These are phyloP conservation scores for Kodamaea derodonti DNA, from an alignment of 1,139 yeast species.

Conservation along the genomic window DNA sequence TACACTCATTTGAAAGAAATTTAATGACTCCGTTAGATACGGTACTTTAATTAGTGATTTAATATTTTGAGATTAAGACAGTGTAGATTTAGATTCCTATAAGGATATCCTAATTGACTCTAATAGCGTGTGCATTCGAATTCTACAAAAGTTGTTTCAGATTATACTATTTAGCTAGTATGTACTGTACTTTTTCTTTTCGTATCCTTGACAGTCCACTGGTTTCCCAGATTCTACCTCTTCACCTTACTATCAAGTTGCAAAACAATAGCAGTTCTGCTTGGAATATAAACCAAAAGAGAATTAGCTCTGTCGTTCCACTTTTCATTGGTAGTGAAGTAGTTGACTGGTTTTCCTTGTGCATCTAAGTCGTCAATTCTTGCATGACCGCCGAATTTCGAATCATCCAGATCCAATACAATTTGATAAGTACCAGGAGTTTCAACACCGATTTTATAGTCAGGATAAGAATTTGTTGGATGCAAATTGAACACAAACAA, in stretches of 20 bases:
- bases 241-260: conserved; percentile 10
- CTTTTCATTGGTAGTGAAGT: conserved; percentile 63
- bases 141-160: too few relatives aligned
- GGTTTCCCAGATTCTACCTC: too few relatives aligned
- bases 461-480: conserved; percentile 76
- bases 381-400: conserved; percentile 75
- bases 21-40: too few relatives aligned
- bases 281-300: conserved; percentile 79
- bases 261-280: conserved; percentile 73
- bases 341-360: conserved; percentile 41
- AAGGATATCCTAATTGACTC: too few relatives aligned
- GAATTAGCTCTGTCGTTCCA: conserved; percentile 84
- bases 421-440: conserved; percentile 71
- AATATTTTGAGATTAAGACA: too few relatives aligned
- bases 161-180: too few relatives aligned
- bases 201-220: too few relatives aligned
- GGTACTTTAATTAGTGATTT: too few relatives aligned
- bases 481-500: conserved; percentile 87
- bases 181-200: too few relatives aligned
- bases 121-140: too few relatives aligned
- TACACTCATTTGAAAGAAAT: too few relatives aligned
- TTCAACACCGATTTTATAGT: conserved; percentile 87
- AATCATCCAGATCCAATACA: conserved; percentile 70
- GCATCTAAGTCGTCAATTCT: conserved; percentile 55
- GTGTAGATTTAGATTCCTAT: too few relatives aligned